These are phyloP conservation scores for Penicillium goetzii DNA, from an alignment of 495 filamentous ascomycete genomes.

Conservation along the genomic window DNA sequence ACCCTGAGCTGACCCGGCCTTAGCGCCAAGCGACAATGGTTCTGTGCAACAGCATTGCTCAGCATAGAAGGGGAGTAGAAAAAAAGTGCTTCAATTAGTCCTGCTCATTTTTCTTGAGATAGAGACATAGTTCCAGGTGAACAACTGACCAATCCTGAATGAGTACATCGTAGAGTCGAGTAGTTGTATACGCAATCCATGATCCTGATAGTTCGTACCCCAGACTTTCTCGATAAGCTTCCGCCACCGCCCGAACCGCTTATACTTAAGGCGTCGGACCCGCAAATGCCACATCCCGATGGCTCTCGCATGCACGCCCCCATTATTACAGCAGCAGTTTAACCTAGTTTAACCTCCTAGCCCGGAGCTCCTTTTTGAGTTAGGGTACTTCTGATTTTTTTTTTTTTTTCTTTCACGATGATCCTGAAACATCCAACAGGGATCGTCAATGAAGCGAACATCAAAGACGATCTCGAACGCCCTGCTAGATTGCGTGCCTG, in stretches of 20 bases:
- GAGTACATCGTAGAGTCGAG: not conserved
- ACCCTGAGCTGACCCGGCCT: constrained; percentile 9
- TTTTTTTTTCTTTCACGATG: too few relatives aligned
- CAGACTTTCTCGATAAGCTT: constrained; percentile 14
- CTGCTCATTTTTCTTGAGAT: not conserved
- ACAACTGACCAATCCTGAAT: not conserved
- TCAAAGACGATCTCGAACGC: constrained; percentile 21
- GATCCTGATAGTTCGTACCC: not conserved
- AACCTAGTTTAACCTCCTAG: not conserved
- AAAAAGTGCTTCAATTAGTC: not conserved
- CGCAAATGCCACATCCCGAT: constrained; percentile 8
- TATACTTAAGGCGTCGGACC: not conserved
- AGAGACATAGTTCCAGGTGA: not conserved
- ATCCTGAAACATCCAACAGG: constrained; percentile 4
- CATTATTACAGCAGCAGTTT: not conserved
- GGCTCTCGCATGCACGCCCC: not conserved
- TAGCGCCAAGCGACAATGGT: constrained; percentile 11
- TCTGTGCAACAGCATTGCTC: not conserved
- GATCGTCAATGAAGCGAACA: constrained; percentile 13
- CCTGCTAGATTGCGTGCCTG: constrained; percentile 12
- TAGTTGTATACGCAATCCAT: not conserved
- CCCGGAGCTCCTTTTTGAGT: not conserved
- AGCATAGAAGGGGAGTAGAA: not conserved
- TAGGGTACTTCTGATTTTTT: not conserved
- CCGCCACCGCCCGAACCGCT: constrained; percentile 11